Evolutionary conservation across 805 yeast species (phyloP).

Genomic region (Zygotorulaspora danielsina): DNA sequence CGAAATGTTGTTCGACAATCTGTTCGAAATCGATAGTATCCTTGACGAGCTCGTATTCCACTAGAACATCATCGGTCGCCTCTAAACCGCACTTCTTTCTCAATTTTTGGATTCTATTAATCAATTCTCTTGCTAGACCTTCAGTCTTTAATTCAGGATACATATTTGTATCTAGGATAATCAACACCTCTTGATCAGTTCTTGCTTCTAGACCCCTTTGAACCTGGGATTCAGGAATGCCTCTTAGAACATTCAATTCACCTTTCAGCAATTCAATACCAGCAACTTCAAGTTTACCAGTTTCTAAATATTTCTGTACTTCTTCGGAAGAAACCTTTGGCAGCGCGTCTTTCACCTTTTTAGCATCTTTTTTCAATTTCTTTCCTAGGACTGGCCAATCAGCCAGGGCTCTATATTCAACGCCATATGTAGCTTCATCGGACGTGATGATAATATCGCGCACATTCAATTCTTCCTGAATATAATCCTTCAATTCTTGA

Average conservation of each 20-base stretch:
- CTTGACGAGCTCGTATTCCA: constrained; percentile 65
- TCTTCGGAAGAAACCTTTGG: constrained; percentile 77
- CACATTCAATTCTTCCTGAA: constrained; percentile 87
- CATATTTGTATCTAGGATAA: constrained; percentile 81
- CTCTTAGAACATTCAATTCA: constrained; percentile 87
- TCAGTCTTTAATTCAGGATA: constrained; percentile 87
- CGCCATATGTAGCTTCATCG: constrained; percentile 89
- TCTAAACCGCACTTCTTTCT: constrained; percentile 94
- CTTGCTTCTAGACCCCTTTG: constrained; percentile 78
- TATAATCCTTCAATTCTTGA: constrained; percentile 69
- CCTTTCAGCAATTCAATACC: constrained; percentile 85
- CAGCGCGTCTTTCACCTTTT: constrained; percentile 89
- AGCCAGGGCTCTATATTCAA: constrained; percentile 89
- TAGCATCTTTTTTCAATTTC: constrained; percentile 90
- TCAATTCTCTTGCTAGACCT: constrained; percentile 93
- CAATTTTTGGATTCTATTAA: constrained; percentile 94
- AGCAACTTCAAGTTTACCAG: constrained; percentile 78
- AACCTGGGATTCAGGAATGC: constrained; percentile 64
- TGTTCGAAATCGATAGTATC: constrained; percentile 59
- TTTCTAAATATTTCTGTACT: constrained; percentile 66
- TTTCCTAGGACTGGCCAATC: constrained; percentile 99
- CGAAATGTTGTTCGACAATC: constrained; percentile 60
- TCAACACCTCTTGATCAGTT: constrained; percentile 83
- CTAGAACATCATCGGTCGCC: constrained; percentile 91
- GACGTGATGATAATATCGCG: constrained; percentile 82